Percentiles rank a stretch among this genome's conserved stretches.
Conservation (phyloP, 345 rosid species). For the Mercurialis annua region DNA sequence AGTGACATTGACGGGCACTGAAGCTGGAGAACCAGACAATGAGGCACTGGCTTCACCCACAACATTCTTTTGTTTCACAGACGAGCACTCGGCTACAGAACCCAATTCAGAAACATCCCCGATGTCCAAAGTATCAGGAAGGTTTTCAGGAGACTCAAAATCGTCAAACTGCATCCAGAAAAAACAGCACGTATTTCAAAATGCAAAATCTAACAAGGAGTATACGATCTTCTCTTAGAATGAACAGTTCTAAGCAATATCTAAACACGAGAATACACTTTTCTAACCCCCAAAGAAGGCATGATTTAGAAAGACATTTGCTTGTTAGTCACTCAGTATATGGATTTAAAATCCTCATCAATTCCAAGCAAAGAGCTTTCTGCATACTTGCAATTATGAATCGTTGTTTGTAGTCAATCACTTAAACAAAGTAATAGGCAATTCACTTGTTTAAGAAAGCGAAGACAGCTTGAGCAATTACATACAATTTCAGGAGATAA, state of each 20-base stretch:
- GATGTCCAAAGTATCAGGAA: constrained; percentile 80
- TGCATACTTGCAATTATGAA: neutral
- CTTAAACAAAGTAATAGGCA: neutral
- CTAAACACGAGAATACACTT: no score
- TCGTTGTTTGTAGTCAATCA: neutral
- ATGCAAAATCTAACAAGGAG: neutral
- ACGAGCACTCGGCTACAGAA: constrained; percentile 28
- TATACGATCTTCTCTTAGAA: neutral
- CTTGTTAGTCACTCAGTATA: neutral
- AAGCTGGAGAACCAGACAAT: constrained; percentile 37
- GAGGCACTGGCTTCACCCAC: constrained; percentile 47
- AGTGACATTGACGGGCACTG: constrained; percentile 32
- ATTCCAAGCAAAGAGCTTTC: neutral
- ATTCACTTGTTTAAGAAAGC: no score
- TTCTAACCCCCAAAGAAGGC: neutral
- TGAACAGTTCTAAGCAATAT: neutral
- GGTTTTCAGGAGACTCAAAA: constrained; percentile 52
- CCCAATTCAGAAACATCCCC: constrained; percentile 67
- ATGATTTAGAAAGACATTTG: neutral
- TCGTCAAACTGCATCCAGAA: constrained; percentile 42
- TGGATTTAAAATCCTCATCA: neutral
- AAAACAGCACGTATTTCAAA: constrained; percentile 2
- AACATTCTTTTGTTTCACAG: constrained; percentile 51
- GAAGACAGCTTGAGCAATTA: neutral
- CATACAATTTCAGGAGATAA: neutral